phyloP scores from a whole-genome alignment of 306 rosid genomes.

The Quercus agrifolia region DNA sequence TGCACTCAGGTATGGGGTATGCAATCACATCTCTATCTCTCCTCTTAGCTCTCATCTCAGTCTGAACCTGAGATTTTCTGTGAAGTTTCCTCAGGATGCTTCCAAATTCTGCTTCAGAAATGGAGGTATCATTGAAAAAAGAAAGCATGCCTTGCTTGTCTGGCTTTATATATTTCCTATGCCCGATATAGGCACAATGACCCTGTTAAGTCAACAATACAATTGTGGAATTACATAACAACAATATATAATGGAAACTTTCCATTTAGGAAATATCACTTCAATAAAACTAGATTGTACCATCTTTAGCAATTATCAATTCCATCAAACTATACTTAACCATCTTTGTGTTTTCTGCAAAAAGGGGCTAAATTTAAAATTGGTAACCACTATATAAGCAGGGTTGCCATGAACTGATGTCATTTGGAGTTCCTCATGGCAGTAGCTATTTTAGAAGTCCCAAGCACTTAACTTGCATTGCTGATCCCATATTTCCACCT shows the following conservation, averaged over 20 bases:
- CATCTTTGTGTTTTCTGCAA: no score
- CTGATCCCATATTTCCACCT: constrained; percentile 60
- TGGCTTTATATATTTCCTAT: constrained; percentile 52
- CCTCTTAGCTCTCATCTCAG: constrained; percentile 37
- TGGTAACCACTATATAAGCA: no score
- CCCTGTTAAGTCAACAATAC: constrained; percentile 21
- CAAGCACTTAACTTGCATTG: constrained; percentile 36
- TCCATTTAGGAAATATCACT: no score
- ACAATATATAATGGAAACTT: no score
- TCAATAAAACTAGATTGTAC: no score
- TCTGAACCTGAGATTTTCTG: constrained; percentile 34
- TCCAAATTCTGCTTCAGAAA: constrained; percentile 38
- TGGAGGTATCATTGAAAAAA: constrained; percentile 26
- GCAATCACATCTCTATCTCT: constrained; percentile 50
- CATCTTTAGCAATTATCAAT: no score
- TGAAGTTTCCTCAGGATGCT: constrained; percentile 35
- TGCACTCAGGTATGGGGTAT: constrained; percentile 49
- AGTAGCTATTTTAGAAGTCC: not conserved
- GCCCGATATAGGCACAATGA: constrained; percentile 51
- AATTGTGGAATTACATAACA: no score
- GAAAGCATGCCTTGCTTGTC: constrained; percentile 46
- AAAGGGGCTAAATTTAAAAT: not conserved
- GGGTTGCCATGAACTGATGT: no score
- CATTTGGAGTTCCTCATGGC: no score
- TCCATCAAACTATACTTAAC: no score